phyloP scores from a whole-genome alignment of 768 basidiomycete genomes.

The Rhizopogon sp. region DNA sequence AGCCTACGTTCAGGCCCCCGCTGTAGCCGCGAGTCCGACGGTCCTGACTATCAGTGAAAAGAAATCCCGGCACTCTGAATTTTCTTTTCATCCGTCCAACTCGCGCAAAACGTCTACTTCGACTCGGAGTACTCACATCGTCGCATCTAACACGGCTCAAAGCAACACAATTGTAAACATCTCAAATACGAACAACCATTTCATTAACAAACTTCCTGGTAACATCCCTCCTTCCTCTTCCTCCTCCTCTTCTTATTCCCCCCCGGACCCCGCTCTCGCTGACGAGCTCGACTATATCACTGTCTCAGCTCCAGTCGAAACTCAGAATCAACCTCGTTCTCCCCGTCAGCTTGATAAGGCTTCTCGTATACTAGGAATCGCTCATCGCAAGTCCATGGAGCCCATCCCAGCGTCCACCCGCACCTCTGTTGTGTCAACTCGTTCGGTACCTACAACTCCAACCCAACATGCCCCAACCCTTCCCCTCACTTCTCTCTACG shows the following conservation, averaged over 20 bases:
- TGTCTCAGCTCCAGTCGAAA: constrained; percentile 26
- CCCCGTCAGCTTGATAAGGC: constrained; percentile 61
- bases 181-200: constrained; percentile 2
- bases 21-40: constrained; percentile 31
- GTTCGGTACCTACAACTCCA: constrained; percentile 37
- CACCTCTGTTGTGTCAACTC: constrained; percentile 72
- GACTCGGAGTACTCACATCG: neutral
- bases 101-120: constrained; percentile 10
- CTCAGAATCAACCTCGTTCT: constrained; percentile 30
- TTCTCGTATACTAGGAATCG: constrained; percentile 70
- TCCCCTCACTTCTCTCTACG: constrained; percentile 79
- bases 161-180: constrained; percentile 11
- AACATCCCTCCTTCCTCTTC: constrained; percentile 40
- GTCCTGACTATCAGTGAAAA: constrained; percentile 34
- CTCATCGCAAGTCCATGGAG: constrained; percentile 76
- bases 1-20: constrained; percentile 16
- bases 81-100: constrained; percentile 28
- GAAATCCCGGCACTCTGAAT: constrained; percentile 47
- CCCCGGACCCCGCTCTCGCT: constrained; percentile 37
- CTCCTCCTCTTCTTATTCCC: constrained; percentile 39
- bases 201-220: constrained; percentile 10
- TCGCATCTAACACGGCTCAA: constrained; percentile 1
- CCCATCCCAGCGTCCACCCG: constrained; percentile 76
- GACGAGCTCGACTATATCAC: constrained; percentile 77
- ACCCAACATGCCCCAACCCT: constrained; percentile 65